Conservation (phyloP, 345 rosid genomes). For the Aquilaria malaccensis region DNA sequence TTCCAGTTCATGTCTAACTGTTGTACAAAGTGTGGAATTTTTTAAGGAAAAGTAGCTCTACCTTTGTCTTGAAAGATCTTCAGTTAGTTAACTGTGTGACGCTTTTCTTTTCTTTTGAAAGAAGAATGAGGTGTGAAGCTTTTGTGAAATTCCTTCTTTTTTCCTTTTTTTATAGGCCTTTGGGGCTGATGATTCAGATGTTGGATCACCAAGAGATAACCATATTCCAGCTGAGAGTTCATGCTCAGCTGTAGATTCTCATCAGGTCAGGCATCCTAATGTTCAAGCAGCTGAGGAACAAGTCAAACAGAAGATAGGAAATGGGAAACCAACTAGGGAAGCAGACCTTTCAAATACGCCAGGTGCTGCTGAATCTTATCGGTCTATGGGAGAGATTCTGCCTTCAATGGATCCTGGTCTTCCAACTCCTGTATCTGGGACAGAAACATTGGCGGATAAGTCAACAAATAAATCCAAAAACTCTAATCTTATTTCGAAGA, state of each 20-base stretch:
- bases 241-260: conserved; percentile 32
- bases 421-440: conserved; percentile 41
- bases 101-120: conserved; percentile 9
- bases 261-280: conserved; percentile 34
- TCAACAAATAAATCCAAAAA: conserved; percentile 47
- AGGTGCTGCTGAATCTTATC: conserved; percentile 60
- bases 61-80: not conserved
- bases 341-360: conserved; percentile 35
- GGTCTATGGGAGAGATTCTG: conserved; percentile 66
- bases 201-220: conserved; percentile 51
- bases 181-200: conserved; percentile 82
- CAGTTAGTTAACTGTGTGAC: not conserved
- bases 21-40: not conserved
- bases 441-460: conserved; percentile 62
- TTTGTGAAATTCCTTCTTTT: conserved; percentile 6
- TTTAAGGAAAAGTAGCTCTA: not conserved
- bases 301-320: conserved; percentile 42
- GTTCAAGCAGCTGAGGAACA: conserved; percentile 44
- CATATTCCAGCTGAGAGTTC: conserved; percentile 38
- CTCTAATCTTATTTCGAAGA: conserved; percentile 52
- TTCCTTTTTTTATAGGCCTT: conserved; percentile 50
- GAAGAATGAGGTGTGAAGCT: not conserved
- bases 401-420: conserved; percentile 55
- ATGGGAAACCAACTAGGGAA: conserved; percentile 38
- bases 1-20: too few relatives aligned